Percentiles rank a stretch among this genome's conserved stretches.
phyloP scores from a whole-genome alignment of 495 filamentous ascomycete species.

The Penicillium argentinense region DNA sequence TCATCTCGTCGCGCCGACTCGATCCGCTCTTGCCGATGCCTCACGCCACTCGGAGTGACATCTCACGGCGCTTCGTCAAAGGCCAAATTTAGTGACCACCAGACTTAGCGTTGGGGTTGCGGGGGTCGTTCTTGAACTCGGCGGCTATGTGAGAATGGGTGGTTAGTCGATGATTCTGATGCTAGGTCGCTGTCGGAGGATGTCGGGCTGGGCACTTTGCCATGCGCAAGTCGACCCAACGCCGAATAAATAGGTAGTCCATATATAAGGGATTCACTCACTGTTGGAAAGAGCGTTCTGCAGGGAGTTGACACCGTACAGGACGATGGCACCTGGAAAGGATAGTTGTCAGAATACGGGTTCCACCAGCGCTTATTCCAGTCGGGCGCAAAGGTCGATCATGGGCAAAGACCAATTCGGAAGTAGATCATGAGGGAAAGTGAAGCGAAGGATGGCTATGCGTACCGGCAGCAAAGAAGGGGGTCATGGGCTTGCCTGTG shows the following conservation, averaged over 20 bases:
- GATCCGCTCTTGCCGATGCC: slow-evolving; percentile 13
- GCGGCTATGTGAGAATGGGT: slow-evolving; percentile 57
- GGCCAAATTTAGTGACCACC: slow-evolving; percentile 38
- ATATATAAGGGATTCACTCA: slow-evolving; percentile 49
- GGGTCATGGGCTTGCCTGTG: slow-evolving; percentile 80
- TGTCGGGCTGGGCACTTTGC: neutral
- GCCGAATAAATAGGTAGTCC: neutral
- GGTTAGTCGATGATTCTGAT: slow-evolving; percentile 22
- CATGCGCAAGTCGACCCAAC: neutral
- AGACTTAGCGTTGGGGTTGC: slow-evolving; percentile 72
- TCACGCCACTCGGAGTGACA: slow-evolving; percentile 15
- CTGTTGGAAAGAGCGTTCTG: slow-evolving; percentile 67
- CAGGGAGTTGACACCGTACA: slow-evolving; percentile 83
- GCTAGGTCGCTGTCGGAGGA: slow-evolving; percentile 6
- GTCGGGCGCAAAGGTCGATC: neutral
- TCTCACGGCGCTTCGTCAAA: slow-evolving; percentile 17
- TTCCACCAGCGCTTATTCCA: slow-evolving; percentile 6
- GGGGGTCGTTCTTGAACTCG: slow-evolving; percentile 94
- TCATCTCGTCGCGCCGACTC: slow-evolving; percentile 11
- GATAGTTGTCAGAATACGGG: slow-evolving; percentile 31
- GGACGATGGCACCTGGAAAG: slow-evolving; percentile 68
- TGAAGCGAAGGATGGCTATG: slow-evolving; percentile 4
- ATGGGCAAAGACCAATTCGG: neutral
- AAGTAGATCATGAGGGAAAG: neutral
- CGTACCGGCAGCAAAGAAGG: slow-evolving; percentile 95